Percentiles rank a stretch among this genome's conserved stretches.
Evolutionary conservation across 192 early-diverging fungal genomes (phyloP).

Genomic region (Backusella liffmaniae): DNA sequence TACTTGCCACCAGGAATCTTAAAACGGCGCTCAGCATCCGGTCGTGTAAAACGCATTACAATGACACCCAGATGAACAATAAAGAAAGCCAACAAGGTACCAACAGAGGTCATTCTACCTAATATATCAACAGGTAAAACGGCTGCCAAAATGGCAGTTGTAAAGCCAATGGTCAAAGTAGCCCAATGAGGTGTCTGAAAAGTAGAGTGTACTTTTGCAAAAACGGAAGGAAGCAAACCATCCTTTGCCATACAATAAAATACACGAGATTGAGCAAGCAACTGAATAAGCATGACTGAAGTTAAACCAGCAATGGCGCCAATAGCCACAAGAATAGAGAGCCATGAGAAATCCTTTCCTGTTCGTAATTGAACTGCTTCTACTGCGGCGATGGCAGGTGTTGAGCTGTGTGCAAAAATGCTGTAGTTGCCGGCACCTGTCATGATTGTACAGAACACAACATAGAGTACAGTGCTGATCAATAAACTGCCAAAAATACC

Average conservation of each 20-base stretch:
- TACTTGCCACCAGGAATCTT: constrained; percentile 58
- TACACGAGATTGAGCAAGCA: constrained; percentile 87
- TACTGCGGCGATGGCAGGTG: constrained; percentile 58
- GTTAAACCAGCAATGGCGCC: constrained; percentile 78
- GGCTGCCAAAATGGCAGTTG: constrained; percentile 67
- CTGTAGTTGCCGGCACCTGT: constrained; percentile 70
- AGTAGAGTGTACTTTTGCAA: constrained; percentile 67
- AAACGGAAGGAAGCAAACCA: constrained; percentile 74
- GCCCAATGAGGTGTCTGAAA: constrained; percentile 78
- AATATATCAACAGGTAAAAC: constrained; percentile 81
- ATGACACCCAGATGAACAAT: constrained; percentile 76
- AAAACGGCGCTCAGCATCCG: constrained; percentile 68
- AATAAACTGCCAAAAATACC: constrained; percentile 80
- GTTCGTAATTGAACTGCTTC: constrained; percentile 23
- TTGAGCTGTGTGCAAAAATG: constrained; percentile 29
- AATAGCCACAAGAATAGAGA: constrained; percentile 73
- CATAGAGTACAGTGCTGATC: constrained; percentile 81
- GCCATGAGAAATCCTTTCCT: constrained; percentile 57
- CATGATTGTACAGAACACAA: constrained; percentile 63
- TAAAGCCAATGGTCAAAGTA: constrained; percentile 61
- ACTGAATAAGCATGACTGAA: constrained; percentile 72
- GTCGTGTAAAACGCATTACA: constrained; percentile 73
- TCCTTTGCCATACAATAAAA: constrained; percentile 87
- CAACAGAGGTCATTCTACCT: constrained; percentile 83
- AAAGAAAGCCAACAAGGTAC: constrained; percentile 83